Percentiles rank a stretch among this genome's conserved stretches.
Conservation (phyloP, 2,329 filamentous ascomycete species). For the Neocatenulostroma microsporum region DNA sequence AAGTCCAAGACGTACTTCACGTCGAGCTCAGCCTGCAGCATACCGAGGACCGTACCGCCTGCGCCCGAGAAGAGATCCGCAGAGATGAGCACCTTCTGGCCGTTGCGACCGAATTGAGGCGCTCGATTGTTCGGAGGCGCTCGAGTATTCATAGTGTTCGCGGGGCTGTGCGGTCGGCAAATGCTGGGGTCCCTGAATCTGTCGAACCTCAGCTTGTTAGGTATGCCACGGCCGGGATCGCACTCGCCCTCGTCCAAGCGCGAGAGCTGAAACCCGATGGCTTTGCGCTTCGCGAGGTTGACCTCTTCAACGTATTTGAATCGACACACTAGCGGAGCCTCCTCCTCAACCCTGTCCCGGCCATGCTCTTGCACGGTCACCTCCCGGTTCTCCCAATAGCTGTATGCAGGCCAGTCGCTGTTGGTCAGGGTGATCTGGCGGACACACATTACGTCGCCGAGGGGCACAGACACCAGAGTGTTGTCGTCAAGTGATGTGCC, state of each 20-base stretch:
- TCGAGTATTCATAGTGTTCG: no score
- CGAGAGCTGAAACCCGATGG: neutral
- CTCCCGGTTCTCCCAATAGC: neutral
- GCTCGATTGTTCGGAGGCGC: no score
- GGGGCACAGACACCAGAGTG: constrained; percentile 10
- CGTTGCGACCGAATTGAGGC: no score
- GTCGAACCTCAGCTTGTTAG: neutral
- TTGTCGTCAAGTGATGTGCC: constrained; percentile 3
- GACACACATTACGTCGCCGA: constrained; percentile 16
- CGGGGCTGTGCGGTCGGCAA: no score
- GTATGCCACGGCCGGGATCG: constrained; percentile 3
- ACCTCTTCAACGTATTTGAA: constrained; percentile 39
- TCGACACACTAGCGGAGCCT: constrained; percentile 44
- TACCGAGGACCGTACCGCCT: neutral
- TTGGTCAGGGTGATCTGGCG: constrained; percentile 47
- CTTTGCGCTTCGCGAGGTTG: constrained; percentile 10
- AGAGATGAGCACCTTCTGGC: neutral
- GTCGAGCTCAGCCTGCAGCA: neutral
- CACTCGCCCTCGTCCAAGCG: constrained; percentile 7
- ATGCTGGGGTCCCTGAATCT: constrained; percentile 1
- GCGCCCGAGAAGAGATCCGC: constrained; percentile 3
- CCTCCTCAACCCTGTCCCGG: constrained; percentile 4
- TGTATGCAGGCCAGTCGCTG: neutral
- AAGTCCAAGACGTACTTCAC: constrained; percentile 59
- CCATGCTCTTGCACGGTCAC: no score